Evolutionary conservation across 148 eudicot species (phyloP).

Genomic region (Salicornia ramosissima): DNA sequence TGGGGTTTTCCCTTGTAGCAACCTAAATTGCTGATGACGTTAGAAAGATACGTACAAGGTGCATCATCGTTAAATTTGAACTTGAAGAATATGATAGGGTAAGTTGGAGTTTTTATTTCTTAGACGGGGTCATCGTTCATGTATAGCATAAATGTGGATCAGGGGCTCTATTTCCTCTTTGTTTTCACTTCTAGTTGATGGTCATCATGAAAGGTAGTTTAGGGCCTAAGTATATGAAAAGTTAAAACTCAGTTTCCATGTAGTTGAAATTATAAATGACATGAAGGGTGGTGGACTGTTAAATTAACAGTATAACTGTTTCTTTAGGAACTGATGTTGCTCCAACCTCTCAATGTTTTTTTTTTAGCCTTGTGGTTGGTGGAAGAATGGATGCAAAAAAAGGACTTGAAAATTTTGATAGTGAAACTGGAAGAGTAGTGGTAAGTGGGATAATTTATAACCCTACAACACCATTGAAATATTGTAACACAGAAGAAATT

Average conservation of each 20-base stretch:
- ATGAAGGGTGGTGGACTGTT: too few relatives aligned
- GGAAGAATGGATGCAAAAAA: not conserved
- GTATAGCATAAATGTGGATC: not conserved
- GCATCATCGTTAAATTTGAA: too few relatives aligned
- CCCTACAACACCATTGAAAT: not conserved
- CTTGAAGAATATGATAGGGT: not conserved
- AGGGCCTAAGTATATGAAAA: too few relatives aligned
- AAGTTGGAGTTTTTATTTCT: not conserved
- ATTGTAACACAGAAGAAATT: not conserved
- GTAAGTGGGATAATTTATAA: not conserved
- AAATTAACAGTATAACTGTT: too few relatives aligned
- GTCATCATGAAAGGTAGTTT: too few relatives aligned
- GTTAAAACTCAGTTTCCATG: too few relatives aligned
- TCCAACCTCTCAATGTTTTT: too few relatives aligned
- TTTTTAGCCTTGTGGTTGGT: not conserved
- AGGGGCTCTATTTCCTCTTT: too few relatives aligned
- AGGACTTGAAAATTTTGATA: too few relatives aligned
- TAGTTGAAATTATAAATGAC: too few relatives aligned
- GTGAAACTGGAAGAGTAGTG: not conserved
- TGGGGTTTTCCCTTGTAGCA: not conserved
- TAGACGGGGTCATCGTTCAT: not conserved
- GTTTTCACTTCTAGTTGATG: too few relatives aligned
- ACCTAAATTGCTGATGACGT: not conserved
- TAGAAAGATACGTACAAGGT: not conserved
- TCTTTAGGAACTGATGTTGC: too few relatives aligned